phyloP scores from a whole-genome alignment of 805 yeast genomes.

The Metschnikowia cerradonensis region DNA sequence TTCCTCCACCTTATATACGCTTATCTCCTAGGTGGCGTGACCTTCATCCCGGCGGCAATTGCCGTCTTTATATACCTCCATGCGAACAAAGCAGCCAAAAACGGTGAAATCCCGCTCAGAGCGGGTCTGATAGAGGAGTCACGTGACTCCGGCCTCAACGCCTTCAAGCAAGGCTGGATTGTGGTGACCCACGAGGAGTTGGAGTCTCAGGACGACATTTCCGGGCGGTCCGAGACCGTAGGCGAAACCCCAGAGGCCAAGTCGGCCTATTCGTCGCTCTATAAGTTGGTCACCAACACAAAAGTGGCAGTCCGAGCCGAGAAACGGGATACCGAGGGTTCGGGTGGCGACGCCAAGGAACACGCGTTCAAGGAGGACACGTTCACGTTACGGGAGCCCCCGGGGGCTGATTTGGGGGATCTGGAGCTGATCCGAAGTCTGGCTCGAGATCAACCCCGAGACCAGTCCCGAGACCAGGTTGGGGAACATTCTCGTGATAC shows the following conservation, averaged over 20 bases:
- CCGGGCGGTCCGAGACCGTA: slow-evolving; percentile 40
- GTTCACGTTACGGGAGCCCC: not conserved
- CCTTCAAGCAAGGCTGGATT: slow-evolving; percentile 71
- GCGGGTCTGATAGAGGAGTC: slow-evolving; percentile 65
- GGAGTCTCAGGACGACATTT: slow-evolving; percentile 44
- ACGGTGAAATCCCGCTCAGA: slow-evolving; percentile 32
- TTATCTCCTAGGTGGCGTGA: slow-evolving; percentile 76
- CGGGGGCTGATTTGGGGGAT: too few relatives aligned
- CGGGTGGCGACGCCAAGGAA: not conserved
- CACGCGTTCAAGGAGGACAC: not conserved
- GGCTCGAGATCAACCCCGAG: too few relatives aligned
- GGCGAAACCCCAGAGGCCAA: slow-evolving; percentile 41
- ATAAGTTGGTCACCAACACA: slow-evolving; percentile 47
- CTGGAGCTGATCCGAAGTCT: too few relatives aligned
- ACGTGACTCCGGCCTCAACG: slow-evolving; percentile 56
- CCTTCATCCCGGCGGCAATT: slow-evolving; percentile 63
- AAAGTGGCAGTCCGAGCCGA: not conserved
- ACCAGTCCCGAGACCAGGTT: not conserved
- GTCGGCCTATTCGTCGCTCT: slow-evolving; percentile 59
- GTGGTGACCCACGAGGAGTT: slow-evolving; percentile 75
- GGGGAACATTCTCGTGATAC: not conserved
- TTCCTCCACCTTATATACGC: slow-evolving; percentile 31
- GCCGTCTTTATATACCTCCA: slow-evolving; percentile 37
- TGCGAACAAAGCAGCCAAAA: slow-evolving; percentile 28
- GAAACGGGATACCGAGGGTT: not conserved